phyloP scores from a whole-genome alignment of 192 early-diverging fungal genomes.

The Diversispora eburnea region DNA sequence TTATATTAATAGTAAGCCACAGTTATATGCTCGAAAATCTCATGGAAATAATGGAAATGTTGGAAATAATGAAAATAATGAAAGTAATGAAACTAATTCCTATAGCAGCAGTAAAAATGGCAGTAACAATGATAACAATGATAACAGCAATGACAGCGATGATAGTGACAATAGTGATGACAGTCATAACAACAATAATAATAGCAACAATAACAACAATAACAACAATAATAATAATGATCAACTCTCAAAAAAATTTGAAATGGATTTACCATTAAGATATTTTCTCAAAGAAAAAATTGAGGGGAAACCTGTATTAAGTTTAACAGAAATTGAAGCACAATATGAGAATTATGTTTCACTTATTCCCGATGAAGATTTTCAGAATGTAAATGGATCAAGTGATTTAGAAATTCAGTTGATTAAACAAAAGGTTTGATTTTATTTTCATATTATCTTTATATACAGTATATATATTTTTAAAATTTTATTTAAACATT shows the following conservation, averaged over 20 bases:
- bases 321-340: constrained; percentile 20
- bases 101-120: background rate
- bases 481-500: background rate
- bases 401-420: background rate
- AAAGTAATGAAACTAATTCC: background rate
- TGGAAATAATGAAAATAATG: too few species aligned
- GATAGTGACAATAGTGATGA: too few species aligned
- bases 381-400: background rate
- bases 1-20: constrained; percentile 1
- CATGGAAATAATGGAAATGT: background rate
- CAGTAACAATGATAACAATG: too few species aligned
- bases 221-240: background rate
- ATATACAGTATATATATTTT: too few species aligned
- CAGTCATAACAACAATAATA: too few species aligned
- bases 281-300: constrained; percentile 29
- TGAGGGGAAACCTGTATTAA: constrained; percentile 1
- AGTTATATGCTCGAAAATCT: constrained; percentile 7
- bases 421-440: constrained; percentile 10
- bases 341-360: constrained; percentile 9
- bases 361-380: background rate
- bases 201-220: too few species aligned
- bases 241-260: background rate
- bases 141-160: too few species aligned
- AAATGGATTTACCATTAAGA: background rate
- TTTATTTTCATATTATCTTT: background rate